Conservation (phyloP, 2,329 filamentous ascomycete genomes). For the Colletotrichum brevisporum region DNA sequence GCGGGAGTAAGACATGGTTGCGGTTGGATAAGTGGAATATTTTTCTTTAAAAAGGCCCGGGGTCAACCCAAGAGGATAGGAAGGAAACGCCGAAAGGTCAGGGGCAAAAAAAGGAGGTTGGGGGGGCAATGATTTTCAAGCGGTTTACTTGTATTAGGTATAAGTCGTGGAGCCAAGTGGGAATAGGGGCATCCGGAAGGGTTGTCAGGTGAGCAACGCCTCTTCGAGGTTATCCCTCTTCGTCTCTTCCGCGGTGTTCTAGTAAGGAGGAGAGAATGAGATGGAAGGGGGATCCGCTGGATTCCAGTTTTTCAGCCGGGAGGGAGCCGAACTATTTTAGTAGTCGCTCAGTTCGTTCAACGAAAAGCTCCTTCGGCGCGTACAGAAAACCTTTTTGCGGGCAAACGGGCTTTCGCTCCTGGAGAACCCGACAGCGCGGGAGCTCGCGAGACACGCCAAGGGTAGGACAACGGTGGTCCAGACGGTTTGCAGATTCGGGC, state of each 20-base stretch:
- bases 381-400: background rate
- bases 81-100: background rate
- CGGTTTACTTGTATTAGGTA: background rate
- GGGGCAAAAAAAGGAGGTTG: background rate
- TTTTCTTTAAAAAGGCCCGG: too few relatives aligned
- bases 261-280: background rate
- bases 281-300: background rate
- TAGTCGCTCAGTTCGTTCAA: background rate
- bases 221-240: background rate
- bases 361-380: constrained; percentile 2
- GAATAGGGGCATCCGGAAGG: background rate
- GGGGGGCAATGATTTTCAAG: background rate
- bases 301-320: background rate
- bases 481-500: constrained; percentile 4
- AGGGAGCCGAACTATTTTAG: constrained; percentile 15
- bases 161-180: background rate
- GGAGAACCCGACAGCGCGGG: constrained; percentile 9
- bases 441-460: constrained; percentile 10
- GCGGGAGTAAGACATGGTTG: constrained; percentile 18
- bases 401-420: constrained; percentile 3
- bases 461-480: constrained; percentile 15
- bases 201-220: constrained; percentile 9
- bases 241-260: background rate
- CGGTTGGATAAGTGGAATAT: too few relatives aligned
- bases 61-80: background rate